phyloP scores from a whole-genome alignment of 139 green algal species.

The Coelastrella sp. region DNA sequence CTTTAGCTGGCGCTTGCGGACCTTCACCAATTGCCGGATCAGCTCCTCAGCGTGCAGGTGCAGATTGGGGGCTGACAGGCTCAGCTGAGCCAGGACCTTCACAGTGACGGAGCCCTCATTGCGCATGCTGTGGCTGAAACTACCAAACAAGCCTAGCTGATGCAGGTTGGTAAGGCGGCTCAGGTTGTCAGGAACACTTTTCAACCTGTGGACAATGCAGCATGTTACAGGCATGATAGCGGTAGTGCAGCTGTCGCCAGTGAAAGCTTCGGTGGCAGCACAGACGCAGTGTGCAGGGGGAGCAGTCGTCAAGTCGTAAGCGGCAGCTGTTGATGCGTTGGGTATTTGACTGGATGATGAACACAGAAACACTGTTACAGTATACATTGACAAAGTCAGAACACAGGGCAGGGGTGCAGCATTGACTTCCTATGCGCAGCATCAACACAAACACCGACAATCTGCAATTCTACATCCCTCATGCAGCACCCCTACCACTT shows the following conservation, averaged over 20 bases:
- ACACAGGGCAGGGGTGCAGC: not conserved
- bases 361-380: not conserved
- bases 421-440: not conserved
- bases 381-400: not conserved
- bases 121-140: conserved; percentile 17
- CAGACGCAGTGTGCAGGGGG: no score
- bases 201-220: not conserved
- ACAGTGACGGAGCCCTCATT: conserved; percentile 17
- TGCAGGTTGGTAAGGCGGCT: not conserved
- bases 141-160: not conserved
- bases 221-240: not conserved
- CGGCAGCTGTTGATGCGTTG: no score
- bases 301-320: no score
- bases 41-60: conserved; percentile 19
- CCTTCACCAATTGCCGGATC: not conserved
- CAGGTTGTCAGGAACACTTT: not conserved
- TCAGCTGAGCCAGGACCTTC: conserved; percentile 9
- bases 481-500: not conserved
- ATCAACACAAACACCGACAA: not conserved
- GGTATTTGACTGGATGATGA: not conserved
- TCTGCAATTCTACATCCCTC: not conserved
- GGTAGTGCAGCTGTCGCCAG: no score
- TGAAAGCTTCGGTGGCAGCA: no score
- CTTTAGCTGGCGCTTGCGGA: conserved; percentile 3
- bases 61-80: not conserved